Base-by-base conservation (phyloP, 2,329 filamentous ascomycete species). In the Fusarium clavum region DNA sequence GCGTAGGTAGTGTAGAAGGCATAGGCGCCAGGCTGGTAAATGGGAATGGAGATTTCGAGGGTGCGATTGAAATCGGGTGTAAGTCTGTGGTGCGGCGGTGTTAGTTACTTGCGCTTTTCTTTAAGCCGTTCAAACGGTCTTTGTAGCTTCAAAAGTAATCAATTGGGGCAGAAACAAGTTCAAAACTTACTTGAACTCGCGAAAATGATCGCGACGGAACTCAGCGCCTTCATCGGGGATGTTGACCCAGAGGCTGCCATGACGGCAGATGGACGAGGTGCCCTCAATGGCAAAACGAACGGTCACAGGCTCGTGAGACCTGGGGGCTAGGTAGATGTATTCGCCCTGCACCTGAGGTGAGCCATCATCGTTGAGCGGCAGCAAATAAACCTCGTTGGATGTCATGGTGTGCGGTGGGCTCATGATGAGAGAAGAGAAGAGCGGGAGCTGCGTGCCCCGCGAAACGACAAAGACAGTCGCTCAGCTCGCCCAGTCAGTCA, bases 181-280 rank as follows among this genome's bases (percentile, higher is more conserved):
- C 10, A 30, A 58, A 46, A 79, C 91, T 79, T 86, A 98, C 95
- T 93, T 95, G 87, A 92, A 97, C 82, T 97, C 92, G 75, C 90
- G 89, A 80, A 97, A 99, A 34, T 87, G 86, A 76, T 92, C 86
- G 73, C 96, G 91, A 70, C 89, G 87, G 78, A 98, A 99, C 45
- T 89, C 83, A 52, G 89, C 83, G 63, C 91, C 94, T 75, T 90
- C 85, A 66, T 91, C 88, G 10, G 96, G 96, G 65, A 98, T 92
- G 80, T 99, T 99, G 77, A 97, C 92, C 95, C 96, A 99, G 69
- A 99, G 86, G 78, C 93, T 98, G 64, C 97, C 96, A 81, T 97
- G 87, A 73, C 94, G 90, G 81, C 94, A 98, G 84, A 99, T 96
- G 67, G 95, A 97, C 78, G 95, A 97, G 61, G 94, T 95, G 67